Conservation (phyloP, 305 asterid species). For the Rubia balearica region DNA sequence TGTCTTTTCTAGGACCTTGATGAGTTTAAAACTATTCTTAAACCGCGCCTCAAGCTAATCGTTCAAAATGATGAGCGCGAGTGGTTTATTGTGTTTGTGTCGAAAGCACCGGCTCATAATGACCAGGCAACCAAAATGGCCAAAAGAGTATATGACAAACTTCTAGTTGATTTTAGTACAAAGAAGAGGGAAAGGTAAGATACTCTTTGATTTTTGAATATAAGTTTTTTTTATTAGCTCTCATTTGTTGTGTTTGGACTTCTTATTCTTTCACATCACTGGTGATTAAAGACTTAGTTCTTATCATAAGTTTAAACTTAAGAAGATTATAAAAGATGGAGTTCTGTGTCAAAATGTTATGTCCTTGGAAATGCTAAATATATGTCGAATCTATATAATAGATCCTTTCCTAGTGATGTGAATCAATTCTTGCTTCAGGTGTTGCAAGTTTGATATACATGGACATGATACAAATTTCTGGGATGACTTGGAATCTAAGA, state of each 20-base stretch:
- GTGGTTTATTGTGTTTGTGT: slow-evolving; percentile 91
- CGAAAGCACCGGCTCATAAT: slow-evolving; percentile 87
- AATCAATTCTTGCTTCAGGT: slow-evolving; percentile 44
- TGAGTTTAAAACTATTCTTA: slow-evolving; percentile 91
- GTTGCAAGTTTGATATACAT: slow-evolving; percentile 87
- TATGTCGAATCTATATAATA: not conserved
- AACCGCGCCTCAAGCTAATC: slow-evolving; percentile 94
- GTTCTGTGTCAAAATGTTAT: not conserved
- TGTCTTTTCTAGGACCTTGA: slow-evolving; percentile 74
- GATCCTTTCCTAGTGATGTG: slow-evolving; percentile 22
- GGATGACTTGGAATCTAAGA: slow-evolving; percentile 88
- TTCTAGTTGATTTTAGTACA: slow-evolving; percentile 95
- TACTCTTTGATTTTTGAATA: slow-evolving; percentile 16
- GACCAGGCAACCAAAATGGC: slow-evolving; percentile 99
- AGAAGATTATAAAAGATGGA: slow-evolving; percentile 4
- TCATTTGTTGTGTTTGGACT: not conserved
- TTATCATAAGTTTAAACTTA: not conserved
- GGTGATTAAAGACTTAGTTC: not conserved
- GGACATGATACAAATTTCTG: slow-evolving; percentile 83
- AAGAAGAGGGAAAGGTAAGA: slow-evolving; percentile 93
- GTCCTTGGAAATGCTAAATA: not conserved
- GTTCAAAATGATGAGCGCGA: slow-evolving; percentile 98
- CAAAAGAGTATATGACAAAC: slow-evolving; percentile 80
- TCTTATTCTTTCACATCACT: not conserved
- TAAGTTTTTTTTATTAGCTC: slow-evolving; percentile 4